Evolutionary conservation across 768 basidiomycete genomes (phyloP).

Genomic region (Kondoa malvinella): DNA sequence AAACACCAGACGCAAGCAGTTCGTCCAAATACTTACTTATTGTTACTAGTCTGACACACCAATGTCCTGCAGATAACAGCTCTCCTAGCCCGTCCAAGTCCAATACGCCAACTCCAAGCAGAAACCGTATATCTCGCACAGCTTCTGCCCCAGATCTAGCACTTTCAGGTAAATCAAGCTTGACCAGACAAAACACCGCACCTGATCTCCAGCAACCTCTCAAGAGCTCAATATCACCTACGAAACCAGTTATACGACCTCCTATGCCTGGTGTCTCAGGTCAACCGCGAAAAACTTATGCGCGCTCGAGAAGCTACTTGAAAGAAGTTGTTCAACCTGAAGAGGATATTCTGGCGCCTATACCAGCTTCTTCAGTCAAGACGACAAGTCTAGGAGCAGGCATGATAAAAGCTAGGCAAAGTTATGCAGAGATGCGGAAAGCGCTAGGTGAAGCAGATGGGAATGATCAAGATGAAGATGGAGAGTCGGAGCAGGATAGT

Average conservation of each 20-base stretch:
- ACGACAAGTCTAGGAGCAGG: not conserved
- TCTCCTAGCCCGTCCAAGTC: not conserved
- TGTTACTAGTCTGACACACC: not conserved
- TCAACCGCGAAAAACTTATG: not conserved
- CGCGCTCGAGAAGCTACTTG: not conserved
- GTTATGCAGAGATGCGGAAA: not conserved
- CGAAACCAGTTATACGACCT: not conserved
- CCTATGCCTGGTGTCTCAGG: not conserved
- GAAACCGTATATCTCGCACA: not conserved
- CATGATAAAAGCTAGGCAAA: not conserved
- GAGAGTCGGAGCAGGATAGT: not conserved
- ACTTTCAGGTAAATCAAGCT: not conserved
- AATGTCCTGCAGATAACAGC: not conserved
- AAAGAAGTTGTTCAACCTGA: not conserved
- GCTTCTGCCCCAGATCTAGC: not conserved
- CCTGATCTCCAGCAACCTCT: not conserved
- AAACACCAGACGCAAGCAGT: not conserved
- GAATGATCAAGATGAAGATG: not conserved
- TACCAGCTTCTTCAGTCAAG: not conserved
- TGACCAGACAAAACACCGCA: not conserved
- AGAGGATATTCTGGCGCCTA: not conserved
- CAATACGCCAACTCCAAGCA: not conserved
- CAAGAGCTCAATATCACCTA: not conserved
- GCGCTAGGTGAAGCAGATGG: not conserved
- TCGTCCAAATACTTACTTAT: not conserved